phyloP scores from a whole-genome alignment of 140 eudicot species.

The Stevia rebaudiana region DNA sequence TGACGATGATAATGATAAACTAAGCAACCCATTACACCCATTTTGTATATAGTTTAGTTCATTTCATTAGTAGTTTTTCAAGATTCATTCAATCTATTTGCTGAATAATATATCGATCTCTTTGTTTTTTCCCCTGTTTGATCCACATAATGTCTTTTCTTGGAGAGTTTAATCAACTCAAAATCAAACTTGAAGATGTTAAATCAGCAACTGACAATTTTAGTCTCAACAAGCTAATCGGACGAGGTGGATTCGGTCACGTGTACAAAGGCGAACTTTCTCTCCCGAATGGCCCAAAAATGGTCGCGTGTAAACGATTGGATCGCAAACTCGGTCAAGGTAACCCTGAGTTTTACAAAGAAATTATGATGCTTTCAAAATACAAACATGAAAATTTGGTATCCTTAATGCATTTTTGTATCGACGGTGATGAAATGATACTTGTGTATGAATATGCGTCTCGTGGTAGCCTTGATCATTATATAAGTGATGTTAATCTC shows the following conservation, averaged over 20 bases:
- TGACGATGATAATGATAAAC: not conserved
- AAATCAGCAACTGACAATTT: slow-evolving; percentile 28
- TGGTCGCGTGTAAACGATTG: slow-evolving; percentile 35
- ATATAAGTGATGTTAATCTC: not conserved
- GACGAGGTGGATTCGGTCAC: slow-evolving; percentile 38
- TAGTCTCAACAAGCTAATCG: slow-evolving; percentile 24
- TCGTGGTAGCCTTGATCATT: slow-evolving; percentile 13
- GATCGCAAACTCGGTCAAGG: slow-evolving; percentile 34
- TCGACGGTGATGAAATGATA: slow-evolving; percentile 31
- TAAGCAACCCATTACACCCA: not conserved
- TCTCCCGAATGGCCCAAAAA: slow-evolving; percentile 25
- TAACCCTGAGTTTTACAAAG: slow-evolving; percentile 36
- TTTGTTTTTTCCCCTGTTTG: not conserved
- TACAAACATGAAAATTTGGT: slow-evolving; percentile 40
- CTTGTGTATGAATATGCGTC: slow-evolving; percentile 36
- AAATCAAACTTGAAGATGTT: slow-evolving; percentile 20
- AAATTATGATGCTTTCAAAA: slow-evolving; percentile 30
- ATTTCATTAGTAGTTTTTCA: not conserved
- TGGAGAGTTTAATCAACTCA: slow-evolving; percentile 11
- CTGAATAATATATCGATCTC: not conserved
- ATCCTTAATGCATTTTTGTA: slow-evolving; percentile 35
- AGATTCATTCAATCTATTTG: not conserved
- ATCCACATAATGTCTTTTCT: slow-evolving; percentile 7
- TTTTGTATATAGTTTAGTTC: not conserved
- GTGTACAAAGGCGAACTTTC: slow-evolving; percentile 35